Evolutionary conservation across 257 asterid species (phyloP).

Genomic region (Solanum habrochaites): DNA sequence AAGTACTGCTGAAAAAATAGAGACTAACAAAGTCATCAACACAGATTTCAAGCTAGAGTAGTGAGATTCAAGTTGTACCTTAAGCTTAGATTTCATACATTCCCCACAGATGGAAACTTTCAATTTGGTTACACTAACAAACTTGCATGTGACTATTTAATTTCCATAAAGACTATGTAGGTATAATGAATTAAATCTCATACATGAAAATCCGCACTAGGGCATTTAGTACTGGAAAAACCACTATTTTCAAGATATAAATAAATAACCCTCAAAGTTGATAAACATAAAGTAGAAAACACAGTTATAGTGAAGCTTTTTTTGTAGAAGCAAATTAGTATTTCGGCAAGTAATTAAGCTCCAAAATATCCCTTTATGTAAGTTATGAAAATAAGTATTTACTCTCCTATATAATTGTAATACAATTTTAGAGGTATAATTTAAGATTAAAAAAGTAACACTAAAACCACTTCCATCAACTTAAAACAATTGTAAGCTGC

Average conservation of each 20-base stretch:
- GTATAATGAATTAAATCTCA: not conserved
- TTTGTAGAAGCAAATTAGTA: too few relatives aligned
- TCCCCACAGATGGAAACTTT: conserved; percentile 94
- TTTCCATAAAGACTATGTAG: too few relatives aligned
- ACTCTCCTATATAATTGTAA: too few relatives aligned
- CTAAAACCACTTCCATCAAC: not conserved
- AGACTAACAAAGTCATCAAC: not conserved
- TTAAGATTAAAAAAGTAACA: not conserved
- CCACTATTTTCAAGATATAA: not conserved
- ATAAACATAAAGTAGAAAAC: not conserved
- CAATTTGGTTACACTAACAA: conserved; percentile 76
- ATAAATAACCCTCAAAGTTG: not conserved
- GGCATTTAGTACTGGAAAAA: not conserved
- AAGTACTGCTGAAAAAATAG: not conserved
- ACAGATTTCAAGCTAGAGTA: not conserved
- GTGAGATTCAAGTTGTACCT: conserved; percentile 28
- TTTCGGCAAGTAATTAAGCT: too few relatives aligned
- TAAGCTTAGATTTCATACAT: conserved; percentile 65
- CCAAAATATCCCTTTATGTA: too few relatives aligned
- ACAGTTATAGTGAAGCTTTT: not conserved
- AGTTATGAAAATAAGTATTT: too few relatives aligned
- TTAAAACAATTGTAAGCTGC: not conserved
- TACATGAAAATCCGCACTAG: not conserved
- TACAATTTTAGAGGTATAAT: too few relatives aligned
- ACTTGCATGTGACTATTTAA: conserved; percentile 65